Evolutionary conservation across 2,329 filamentous ascomycete species (phyloP).

Genomic region (Penicillium sp.): DNA sequence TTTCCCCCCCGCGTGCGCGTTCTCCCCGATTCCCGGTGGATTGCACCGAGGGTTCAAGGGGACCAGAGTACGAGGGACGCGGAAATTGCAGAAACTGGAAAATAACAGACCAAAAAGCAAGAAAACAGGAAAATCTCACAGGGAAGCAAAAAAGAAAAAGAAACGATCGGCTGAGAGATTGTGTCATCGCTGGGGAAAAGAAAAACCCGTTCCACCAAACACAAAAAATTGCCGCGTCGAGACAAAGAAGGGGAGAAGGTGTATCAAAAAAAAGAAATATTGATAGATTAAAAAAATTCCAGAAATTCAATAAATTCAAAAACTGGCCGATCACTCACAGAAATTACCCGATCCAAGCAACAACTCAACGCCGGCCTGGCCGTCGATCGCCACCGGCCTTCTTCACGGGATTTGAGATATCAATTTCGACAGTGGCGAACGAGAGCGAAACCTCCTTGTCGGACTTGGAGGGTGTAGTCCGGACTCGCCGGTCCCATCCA

Average conservation of each 20-base stretch:
- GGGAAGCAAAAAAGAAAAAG: constrained; percentile 2
- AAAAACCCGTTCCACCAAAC: constrained; percentile 1
- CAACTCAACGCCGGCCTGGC: too few relatives aligned
- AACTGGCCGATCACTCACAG: constrained; percentile 7
- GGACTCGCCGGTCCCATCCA: constrained; percentile 18
- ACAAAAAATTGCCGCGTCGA: constrained; percentile 15
- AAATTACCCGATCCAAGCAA: constrained; percentile 15
- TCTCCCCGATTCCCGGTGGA: constrained; percentile 5
- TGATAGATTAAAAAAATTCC: constrained; percentile 2
- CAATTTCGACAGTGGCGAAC: constrained; percentile 20
- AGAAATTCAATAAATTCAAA: constrained; percentile 1
- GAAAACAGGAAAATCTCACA: neutral
- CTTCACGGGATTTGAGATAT: constrained; percentile 15
- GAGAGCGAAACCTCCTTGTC: neutral
- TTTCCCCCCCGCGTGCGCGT: constrained; percentile 9
- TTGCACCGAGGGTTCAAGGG: too few relatives aligned
- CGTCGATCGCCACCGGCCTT: constrained; percentile 18
- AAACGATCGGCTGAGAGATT: constrained; percentile 17
- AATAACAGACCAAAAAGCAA: neutral
- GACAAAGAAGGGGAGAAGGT: constrained; percentile 11
- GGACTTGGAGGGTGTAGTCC: too few relatives aligned
- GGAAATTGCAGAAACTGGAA: neutral
- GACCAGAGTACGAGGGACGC: too few relatives aligned
- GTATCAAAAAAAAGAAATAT: constrained; percentile 1
- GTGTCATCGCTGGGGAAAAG: constrained; percentile 13